These are phyloP conservation scores for Fusarium sp. DNA, from an alignment of 2,329 filamentous ascomycete species.

Conservation along the genomic window DNA sequence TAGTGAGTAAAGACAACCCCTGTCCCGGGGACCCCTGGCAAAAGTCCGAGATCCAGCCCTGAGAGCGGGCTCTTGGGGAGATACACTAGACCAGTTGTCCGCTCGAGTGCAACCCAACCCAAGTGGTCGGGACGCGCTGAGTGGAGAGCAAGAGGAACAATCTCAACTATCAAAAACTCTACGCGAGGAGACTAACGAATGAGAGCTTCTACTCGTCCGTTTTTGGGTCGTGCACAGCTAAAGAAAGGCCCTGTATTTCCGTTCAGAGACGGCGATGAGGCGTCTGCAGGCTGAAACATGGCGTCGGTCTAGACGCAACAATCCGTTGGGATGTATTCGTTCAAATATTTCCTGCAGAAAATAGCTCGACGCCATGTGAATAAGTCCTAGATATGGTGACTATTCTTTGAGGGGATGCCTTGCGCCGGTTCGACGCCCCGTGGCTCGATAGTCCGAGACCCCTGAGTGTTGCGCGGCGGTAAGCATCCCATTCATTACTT, in stretches of 20 bases:
- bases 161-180: slow-evolving; percentile 5
- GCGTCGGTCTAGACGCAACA: slow-evolving; percentile 37
- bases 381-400: slow-evolving; percentile 7
- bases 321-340: background rate
- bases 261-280: slow-evolving; percentile 19
- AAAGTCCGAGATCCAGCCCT: slow-evolving; percentile 34
- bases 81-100: slow-evolving; percentile 10
- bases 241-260: slow-evolving; percentile 15
- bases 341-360: background rate
- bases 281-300: slow-evolving; percentile 32
- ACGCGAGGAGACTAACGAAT: slow-evolving; percentile 12
- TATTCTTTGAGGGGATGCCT: background rate
- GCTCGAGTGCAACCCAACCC: slow-evolving; percentile 27
- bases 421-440: background rate
- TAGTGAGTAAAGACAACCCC: background rate
- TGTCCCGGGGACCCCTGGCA: slow-evolving; percentile 16
- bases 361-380: slow-evolving; percentile 3
- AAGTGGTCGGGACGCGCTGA: slow-evolving; percentile 4
- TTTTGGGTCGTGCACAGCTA: background rate
- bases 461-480: background rate
- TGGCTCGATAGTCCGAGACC: background rate
- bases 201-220: background rate
- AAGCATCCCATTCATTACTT: background rate
- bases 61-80: slow-evolving; percentile 11
- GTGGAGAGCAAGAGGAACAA: slow-evolving; percentile 5